phyloP scores from a whole-genome alignment of 805 yeast species.

The Monosporozyma siamensis region DNA sequence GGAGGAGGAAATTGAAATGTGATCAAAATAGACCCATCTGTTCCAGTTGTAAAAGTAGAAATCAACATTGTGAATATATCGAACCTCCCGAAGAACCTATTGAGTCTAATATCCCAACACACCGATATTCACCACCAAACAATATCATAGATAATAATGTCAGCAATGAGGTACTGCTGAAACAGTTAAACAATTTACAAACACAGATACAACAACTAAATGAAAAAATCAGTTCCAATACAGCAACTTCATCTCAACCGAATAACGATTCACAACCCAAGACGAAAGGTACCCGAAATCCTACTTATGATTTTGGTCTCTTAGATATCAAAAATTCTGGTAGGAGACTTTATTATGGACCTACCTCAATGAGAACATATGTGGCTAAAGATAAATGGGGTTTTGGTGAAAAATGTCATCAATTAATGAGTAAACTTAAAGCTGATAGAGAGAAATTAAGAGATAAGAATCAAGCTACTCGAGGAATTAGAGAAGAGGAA shows the following conservation, averaged over 20 bases:
- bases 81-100: not conserved
- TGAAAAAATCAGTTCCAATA: not conserved
- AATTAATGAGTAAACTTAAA: constrained; percentile 20
- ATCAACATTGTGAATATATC: not conserved
- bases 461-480: constrained; percentile 4
- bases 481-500: constrained; percentile 15
- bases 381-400: constrained; percentile 12
- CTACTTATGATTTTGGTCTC: constrained; percentile 9
- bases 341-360: constrained; percentile 22
- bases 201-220: not conserved
- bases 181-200: constrained; percentile 1
- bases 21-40: constrained; percentile 24
- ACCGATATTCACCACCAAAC: not conserved
- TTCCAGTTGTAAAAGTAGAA: constrained; percentile 18
- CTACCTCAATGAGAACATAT: constrained; percentile 22
- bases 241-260: not conserved
- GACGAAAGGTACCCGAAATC: constrained; percentile 3
- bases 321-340: constrained; percentile 16
- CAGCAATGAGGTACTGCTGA: not conserved
- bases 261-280: not conserved
- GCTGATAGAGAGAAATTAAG: constrained; percentile 20
- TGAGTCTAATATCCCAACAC: not conserved
- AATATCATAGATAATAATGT: not conserved
- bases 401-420: constrained; percentile 11
- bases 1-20: constrained; percentile 24